Base-by-base conservation (phyloP, 768 basidiomycete genomes). In the Boletales sp. region DNA sequence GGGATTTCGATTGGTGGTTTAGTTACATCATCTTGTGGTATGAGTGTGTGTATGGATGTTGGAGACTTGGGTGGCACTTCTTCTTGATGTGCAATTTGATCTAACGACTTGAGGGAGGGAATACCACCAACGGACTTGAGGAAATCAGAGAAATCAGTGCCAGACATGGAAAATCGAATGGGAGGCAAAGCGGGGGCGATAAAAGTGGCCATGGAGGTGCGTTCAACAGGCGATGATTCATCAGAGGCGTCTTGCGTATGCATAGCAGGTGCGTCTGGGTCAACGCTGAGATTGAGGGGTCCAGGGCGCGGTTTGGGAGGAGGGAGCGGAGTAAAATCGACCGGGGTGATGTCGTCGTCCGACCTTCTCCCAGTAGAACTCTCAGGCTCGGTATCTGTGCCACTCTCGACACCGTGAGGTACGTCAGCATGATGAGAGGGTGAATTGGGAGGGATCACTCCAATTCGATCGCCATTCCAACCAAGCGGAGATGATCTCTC, bases 101-200 rank as follows among this genome's bases (percentile, higher is more conserved):
- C 75, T 42, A 81, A 60, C 15, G 74, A 71, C 57, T 75, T 73
- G 49, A 77, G 62, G 10, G 79, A 69, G 10, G 74, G 72, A 21
- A 74, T 62, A 17, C 78, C 79, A 34, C 77, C 79, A 7, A 83
- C 79, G 30, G 80, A 79, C 57, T 69, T 80, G 44, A 89, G 75
- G 15, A 89, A 67, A 51, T 87, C 86, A 0, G 84, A 81, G 61
- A 97, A 94, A 64, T 95, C 93, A 0, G 82, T 74, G 40, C 83
- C 79, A 51, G 82, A 87, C 71, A 95, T 78, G 14, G 93, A 94
- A 66, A 95, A 87, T n/a, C 90, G 83, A 60, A 95, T 93, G 0
- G 90, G 90, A 3, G 92, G 92, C 27, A 94, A 73, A 4, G 90
- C 88, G 35, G 93, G 92, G 0, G 90, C 87, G 43, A 91, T 89